A percentile compares a stretch with the other conserved stretches of the same genome.
Evolutionary conservation across 768 basidiomycete species (phyloP).

Genomic region (Flagelloscypha sp.): DNA sequence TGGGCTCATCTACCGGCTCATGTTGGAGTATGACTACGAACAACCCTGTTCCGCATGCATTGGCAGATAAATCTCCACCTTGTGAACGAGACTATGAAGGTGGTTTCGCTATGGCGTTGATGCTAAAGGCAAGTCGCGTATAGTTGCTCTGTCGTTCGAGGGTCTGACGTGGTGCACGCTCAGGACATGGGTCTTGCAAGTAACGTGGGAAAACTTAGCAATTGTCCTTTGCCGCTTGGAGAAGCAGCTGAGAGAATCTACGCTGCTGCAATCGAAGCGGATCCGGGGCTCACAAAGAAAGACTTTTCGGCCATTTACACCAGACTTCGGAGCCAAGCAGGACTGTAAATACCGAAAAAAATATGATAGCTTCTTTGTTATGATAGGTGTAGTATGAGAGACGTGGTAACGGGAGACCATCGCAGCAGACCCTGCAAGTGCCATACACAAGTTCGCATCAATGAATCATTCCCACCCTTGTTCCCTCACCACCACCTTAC

Average conservation of each 20-base stretch:
- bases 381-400: no score
- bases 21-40: constrained; percentile 84
- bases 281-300: constrained; percentile 54
- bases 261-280: constrained; percentile 37
- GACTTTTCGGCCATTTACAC: constrained; percentile 85
- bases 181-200: constrained; percentile 84
- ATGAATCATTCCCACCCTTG: no score
- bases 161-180: constrained; percentile 4
- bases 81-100: constrained; percentile 80
- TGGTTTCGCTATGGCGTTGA: constrained; percentile 75
- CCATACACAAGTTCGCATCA: no score
- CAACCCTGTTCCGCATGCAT: constrained; percentile 75
- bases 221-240: constrained; percentile 56
- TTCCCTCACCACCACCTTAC: no score
- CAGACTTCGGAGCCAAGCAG: no score
- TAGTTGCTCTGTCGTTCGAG: neutral
- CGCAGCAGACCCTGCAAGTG: no score
- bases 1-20: constrained; percentile 77
- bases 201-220: constrained; percentile 43
- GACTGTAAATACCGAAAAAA: no score
- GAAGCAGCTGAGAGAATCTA: constrained; percentile 60
- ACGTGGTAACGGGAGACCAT: no score
- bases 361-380: no score
- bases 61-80: constrained; percentile 67
- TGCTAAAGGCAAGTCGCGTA: constrained; percentile 58